Evolutionary conservation across 306 rosid genomes (phyloP).

Genomic region (Senna siamea): DNA sequence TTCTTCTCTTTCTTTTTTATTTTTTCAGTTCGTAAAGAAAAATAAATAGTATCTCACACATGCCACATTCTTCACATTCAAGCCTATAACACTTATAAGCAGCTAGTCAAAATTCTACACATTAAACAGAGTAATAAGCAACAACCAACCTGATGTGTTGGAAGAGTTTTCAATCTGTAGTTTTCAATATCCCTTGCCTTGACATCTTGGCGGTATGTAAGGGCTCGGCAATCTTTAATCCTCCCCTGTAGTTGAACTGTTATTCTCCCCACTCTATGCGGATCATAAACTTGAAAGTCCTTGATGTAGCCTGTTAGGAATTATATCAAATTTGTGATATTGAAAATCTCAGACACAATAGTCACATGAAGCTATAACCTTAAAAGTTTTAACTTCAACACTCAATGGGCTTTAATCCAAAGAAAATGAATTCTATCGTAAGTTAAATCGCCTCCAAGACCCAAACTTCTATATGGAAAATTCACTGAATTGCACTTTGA

Average conservation of each 20-base stretch:
- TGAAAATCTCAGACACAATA: neutral
- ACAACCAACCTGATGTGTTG: slow-evolving; percentile 76
- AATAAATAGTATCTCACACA: slow-evolving; percentile 9
- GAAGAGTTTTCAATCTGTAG: slow-evolving; percentile 66
- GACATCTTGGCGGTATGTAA: slow-evolving; percentile 74
- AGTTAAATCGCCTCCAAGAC: neutral
- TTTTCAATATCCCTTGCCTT: slow-evolving; percentile 76
- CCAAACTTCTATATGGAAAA: slow-evolving; percentile 1
- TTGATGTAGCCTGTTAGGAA: slow-evolving; percentile 66
- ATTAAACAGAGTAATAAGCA: neutral
- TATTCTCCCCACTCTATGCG: slow-evolving; percentile 90
- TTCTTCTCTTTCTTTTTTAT: neutral
- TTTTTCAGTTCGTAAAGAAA: slow-evolving; percentile 14
- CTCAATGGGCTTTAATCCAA: neutral
- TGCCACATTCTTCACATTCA: slow-evolving; percentile 24
- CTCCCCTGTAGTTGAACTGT: slow-evolving; percentile 91
- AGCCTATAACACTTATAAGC: neutral
- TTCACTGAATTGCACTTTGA: neutral
- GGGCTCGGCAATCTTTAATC: slow-evolving; percentile 77
- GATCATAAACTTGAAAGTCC: slow-evolving; percentile 79
- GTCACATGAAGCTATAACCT: neutral
- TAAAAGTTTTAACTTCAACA: neutral
- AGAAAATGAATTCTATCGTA: slow-evolving; percentile 13
- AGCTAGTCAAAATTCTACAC: slow-evolving; percentile 16
- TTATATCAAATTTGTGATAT: slow-evolving; percentile 6